These are phyloP conservation scores for Metarhizium brunneum DNA, from an alignment of 2,329 filamentous ascomycete genomes.

Conservation along the genomic window DNA sequence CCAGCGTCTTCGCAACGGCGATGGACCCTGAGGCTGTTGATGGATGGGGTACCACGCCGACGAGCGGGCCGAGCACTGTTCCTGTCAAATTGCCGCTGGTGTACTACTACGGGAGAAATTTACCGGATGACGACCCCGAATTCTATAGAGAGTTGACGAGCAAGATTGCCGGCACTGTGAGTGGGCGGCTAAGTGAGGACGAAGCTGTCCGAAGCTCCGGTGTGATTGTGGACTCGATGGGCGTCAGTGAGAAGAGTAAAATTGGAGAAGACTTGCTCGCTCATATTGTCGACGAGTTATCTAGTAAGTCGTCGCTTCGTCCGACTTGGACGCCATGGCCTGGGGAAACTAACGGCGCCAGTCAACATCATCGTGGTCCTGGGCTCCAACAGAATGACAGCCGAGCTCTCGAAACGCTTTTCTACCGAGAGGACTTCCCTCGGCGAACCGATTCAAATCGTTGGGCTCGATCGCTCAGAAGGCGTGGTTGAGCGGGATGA, in stretches of 20 bases:
- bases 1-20: slow-evolving; percentile 77
- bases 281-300: slow-evolving; percentile 58
- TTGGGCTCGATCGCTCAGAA: slow-evolving; percentile 75
- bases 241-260: slow-evolving; percentile 55
- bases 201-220: slow-evolving; percentile 61
- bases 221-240: slow-evolving; percentile 77
- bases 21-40: slow-evolving; percentile 73
- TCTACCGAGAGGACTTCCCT: slow-evolving; percentile 41
- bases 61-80: slow-evolving; percentile 77
- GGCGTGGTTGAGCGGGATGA: slow-evolving; percentile 73
- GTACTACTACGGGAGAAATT: slow-evolving; percentile 74
- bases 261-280: slow-evolving; percentile 67
- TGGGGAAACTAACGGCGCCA: slow-evolving; percentile 34
- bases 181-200: slow-evolving; percentile 70
- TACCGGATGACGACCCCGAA: slow-evolving; percentile 60
- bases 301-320: slow-evolving; percentile 23
- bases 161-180: slow-evolving; percentile 69
- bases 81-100: slow-evolving; percentile 89
- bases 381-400: slow-evolving; percentile 67
- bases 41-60: slow-evolving; percentile 83
- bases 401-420: slow-evolving; percentile 65
- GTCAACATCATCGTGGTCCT: slow-evolving; percentile 77
- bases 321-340: too few species aligned
- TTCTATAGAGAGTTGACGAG: slow-evolving; percentile 68
- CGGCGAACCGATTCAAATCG: slow-evolving; percentile 62